Percentiles rank a stretch among this genome's conserved stretches.
These are phyloP conservation scores for Fagus sylvatica DNA, from an alignment of 306 rosid species.

Conservation along the genomic window DNA sequence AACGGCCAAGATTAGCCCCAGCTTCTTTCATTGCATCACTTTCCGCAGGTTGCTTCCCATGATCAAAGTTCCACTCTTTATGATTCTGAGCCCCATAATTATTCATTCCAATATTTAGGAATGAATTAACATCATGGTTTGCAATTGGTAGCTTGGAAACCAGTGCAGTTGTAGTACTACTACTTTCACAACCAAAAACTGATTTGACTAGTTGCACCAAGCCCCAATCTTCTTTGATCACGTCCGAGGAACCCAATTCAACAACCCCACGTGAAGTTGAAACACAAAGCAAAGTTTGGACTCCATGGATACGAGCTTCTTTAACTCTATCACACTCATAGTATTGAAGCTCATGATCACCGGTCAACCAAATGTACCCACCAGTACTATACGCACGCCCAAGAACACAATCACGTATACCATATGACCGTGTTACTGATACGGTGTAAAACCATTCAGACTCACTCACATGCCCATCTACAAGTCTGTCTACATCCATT, in stretches of 20 bases:
- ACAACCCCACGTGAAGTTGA: slow-evolving; percentile 37
- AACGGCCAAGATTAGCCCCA: not conserved
- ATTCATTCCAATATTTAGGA: not conserved
- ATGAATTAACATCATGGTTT: not conserved
- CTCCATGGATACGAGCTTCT: slow-evolving; percentile 40
- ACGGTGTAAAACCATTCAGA: slow-evolving; percentile 39
- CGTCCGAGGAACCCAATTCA: slow-evolving; percentile 43
- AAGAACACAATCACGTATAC: slow-evolving; percentile 6
- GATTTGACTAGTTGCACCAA: slow-evolving; percentile 32
- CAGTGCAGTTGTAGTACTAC: too few relatives aligned
- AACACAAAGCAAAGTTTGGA: slow-evolving; percentile 44
- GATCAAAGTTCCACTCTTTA: not conserved
- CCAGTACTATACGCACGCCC: slow-evolving; percentile 36
- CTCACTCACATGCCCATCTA: slow-evolving; percentile 11
- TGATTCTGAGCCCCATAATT: not conserved
- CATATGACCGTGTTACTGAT: slow-evolving; percentile 25
- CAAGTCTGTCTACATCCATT: not conserved
- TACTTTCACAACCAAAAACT: slow-evolving; percentile 14
- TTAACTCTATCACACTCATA: slow-evolving; percentile 44
- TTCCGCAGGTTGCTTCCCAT: not conserved
- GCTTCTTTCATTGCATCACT: slow-evolving; percentile 6
- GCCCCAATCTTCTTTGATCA: slow-evolving; percentile 31
- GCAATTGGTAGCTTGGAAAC: not conserved
- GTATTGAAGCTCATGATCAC: slow-evolving; percentile 24
- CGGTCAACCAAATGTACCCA: slow-evolving; percentile 42